phyloP scores from a whole-genome alignment of 768 basidiomycete genomes.

The Rhizopogon rudus region DNA sequence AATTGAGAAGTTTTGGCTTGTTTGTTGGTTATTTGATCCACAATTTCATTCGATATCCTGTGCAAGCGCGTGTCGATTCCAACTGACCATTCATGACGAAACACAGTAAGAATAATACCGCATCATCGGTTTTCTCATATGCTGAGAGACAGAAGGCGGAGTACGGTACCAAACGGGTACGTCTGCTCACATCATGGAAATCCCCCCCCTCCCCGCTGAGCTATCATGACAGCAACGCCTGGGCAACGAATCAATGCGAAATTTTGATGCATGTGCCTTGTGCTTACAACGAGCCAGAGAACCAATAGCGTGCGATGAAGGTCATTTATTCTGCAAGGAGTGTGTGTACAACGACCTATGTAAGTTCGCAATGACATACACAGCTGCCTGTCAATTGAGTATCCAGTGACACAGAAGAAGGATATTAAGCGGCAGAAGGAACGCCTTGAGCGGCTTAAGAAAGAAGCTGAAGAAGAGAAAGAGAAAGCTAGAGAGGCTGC shows the following conservation, averaged over 20 bases:
- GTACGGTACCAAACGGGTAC: conserved; percentile 76
- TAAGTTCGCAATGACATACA: conserved; percentile 33
- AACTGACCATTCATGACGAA: conserved; percentile 57
- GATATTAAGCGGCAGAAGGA: conserved; percentile 91
- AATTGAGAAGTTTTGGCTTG: too few relatives aligned
- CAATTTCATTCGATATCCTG: too few relatives aligned
- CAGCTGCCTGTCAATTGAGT: conserved; percentile 8
- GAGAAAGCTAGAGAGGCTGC: conserved; percentile 66
- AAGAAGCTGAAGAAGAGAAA: conserved; percentile 78
- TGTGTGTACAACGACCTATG: conserved; percentile 84
- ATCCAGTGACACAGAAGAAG: conserved; percentile 79
- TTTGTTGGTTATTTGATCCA: too few relatives aligned
- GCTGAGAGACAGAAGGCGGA: conserved; percentile 79
- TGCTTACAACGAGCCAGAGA: conserved; percentile 83
- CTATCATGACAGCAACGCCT: conserved; percentile 24
- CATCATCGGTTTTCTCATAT: conserved; percentile 85
- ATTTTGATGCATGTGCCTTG: conserved; percentile 86
- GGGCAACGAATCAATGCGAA: conserved; percentile 90
- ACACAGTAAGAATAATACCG: conserved; percentile 88
- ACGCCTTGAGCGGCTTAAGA: conserved; percentile 65
- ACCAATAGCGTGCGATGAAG: conserved; percentile 77
- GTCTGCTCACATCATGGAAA: conserved; percentile 13
- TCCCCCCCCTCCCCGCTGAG: not conserved
- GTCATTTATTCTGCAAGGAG: conserved; percentile 95
- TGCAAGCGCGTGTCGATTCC: too few relatives aligned